Evolutionary conservation across 495 filamentous ascomycete genomes (phyloP).

Genomic region (Penicillium cinerascens): DNA sequence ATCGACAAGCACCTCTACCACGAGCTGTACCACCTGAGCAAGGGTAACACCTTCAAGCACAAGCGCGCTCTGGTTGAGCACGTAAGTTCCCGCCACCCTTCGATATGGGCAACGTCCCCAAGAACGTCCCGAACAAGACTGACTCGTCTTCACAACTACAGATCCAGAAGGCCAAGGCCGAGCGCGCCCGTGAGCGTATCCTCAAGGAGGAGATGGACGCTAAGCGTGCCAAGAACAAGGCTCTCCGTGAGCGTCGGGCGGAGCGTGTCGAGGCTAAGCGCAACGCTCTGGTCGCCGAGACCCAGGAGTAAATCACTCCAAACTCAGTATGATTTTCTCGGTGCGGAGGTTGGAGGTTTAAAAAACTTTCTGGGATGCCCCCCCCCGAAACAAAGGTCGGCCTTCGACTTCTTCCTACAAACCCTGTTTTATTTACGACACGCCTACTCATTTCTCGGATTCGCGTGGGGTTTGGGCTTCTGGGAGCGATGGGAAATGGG

Average conservation of each 20-base stretch:
- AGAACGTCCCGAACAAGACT: constrained; percentile 18
- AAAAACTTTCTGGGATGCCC: constrained; percentile 24
- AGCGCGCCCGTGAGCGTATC: constrained; percentile 88
- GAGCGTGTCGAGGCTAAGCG: constrained; percentile 88
- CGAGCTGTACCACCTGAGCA: constrained; percentile 98
- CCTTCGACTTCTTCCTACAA: constrained; percentile 25
- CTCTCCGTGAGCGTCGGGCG: constrained; percentile 91
- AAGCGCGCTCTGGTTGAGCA: constrained; percentile 99
- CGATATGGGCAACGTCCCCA: background rate
- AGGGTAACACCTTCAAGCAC: constrained; percentile 99
- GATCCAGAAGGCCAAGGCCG: constrained; percentile 99
- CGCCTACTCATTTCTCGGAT: constrained; percentile 11
- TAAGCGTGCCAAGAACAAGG: constrained; percentile 99
- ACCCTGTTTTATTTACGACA: constrained; percentile 20
- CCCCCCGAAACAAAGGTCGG: constrained; percentile 25
- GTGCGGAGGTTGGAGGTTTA: constrained; percentile 39
- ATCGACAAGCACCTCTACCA: constrained; percentile 99
- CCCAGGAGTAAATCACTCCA: constrained; percentile 56
- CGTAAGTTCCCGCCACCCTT: constrained; percentile 64
- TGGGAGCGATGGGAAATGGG: constrained; percentile 21
- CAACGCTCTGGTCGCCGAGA: constrained; percentile 71
- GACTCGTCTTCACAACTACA: constrained; percentile 40
- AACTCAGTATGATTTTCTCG: constrained; percentile 37
- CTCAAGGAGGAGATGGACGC: constrained; percentile 99
- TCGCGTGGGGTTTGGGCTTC: constrained; percentile 19